Evolutionary conservation across 2,329 filamentous ascomycete genomes (phyloP), one percentile per base, ranked within the genome.

Genomic region (Fusarium pininemorale): DNA sequence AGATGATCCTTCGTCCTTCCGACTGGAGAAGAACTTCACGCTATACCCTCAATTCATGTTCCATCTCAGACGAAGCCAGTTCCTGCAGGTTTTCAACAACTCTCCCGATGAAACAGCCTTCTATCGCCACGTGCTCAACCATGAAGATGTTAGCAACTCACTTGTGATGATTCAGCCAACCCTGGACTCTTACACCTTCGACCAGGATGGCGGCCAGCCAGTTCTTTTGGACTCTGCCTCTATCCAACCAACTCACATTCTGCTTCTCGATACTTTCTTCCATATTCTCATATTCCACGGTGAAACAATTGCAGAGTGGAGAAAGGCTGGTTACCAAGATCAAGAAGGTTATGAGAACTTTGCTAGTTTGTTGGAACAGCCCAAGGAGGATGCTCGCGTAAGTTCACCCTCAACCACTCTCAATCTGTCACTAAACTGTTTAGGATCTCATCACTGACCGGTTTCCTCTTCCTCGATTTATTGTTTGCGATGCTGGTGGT

Each of bases 21-120:
- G 95, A 41, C 85, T 98, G 72, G 96, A 99, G 84, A 98, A 98
- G 90, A 99, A 99, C 87, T 99, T 99, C 81, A 98, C 96, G 0
- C 89, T 99, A 22, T 99, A 99, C 81, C 96, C 96, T 32, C 96
- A 99, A 82, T 99, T 99, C 85, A 99, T 99, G 96, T 99, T 99
- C 88, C 96, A 99, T 83, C 89, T 99, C 70, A 93, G 96, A 78
- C 91, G 96, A 83, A 98, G 95, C 84, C 96, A 98, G 83, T 99
- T 99, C 87, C 84, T 99, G 74, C 96, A 99, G 81, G 95, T 99
- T 65, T 99, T 99, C 90, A 99, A 99, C 87, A 99, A 98, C 83
- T 98, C 96, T 1, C 96, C 96, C 13, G 96, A 99, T 79, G 96
- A 99, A 84, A 99, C 96, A 30, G 96, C 96, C n/a, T 99, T 99